A percentile compares a stretch with the other conserved stretches of the same genome.
These are phyloP conservation scores for Podila clonocystis DNA, from an alignment of 192 early-diverging fungal genomes.

Conservation along the genomic window DNA sequence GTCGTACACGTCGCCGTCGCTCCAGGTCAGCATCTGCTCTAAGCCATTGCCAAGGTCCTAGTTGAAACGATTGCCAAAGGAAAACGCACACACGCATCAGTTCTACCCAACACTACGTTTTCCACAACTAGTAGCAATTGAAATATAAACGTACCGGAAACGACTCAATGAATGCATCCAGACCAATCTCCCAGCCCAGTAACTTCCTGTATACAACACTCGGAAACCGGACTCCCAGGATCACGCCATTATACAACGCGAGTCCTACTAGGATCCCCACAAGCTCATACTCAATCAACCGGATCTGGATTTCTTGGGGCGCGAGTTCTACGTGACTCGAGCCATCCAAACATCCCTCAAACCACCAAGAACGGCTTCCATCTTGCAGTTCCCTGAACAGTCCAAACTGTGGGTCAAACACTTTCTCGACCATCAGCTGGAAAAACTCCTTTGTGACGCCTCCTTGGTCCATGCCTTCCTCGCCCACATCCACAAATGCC, in stretches of 20 bases:
- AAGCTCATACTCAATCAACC: constrained; percentile 75
- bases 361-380: constrained; percentile 81
- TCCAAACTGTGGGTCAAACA: constrained; percentile 80
- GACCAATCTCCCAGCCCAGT: constrained; percentile 33
- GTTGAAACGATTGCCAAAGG: background rate
- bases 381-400: constrained; percentile 71
- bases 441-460: constrained; percentile 98
- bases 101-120: background rate
- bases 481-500: constrained; percentile 87
- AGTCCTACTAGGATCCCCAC: constrained; percentile 91
- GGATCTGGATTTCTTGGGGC: constrained; percentile 26
- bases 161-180: constrained; percentile 52
- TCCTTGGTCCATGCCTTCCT: constrained; percentile 95
- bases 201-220: constrained; percentile 77
- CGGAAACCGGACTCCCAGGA: constrained; percentile 78
- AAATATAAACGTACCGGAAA: constrained; percentile 64
- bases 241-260: constrained; percentile 90
- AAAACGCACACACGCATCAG: background rate
- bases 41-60: constrained; percentile 79
- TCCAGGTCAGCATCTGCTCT: constrained; percentile 84
- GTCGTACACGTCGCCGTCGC: constrained; percentile 76
- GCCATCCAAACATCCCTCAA: constrained; percentile 61
- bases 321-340: constrained; percentile 28
- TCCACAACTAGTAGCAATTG: background rate
- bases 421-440: constrained; percentile 75